Base-by-base conservation (phyloP, 805 yeast genomes). In the Millerozyma acaciae region DNA sequence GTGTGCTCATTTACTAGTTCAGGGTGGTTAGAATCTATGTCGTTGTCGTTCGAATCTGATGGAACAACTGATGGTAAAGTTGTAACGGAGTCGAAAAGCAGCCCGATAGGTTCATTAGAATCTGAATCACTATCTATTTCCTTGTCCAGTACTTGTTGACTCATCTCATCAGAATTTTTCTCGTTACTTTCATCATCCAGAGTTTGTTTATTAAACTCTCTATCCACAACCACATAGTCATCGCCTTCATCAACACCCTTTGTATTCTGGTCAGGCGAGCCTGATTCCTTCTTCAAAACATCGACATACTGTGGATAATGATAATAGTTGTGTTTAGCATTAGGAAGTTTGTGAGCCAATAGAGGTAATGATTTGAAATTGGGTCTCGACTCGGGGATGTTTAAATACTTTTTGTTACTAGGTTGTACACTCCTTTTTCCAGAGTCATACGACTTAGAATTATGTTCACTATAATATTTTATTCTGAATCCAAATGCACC, bases 401-500 rank as follows among this genome's bases (percentile, higher is more conserved):
- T 27, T 38, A 23, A 7, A 23, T 7, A 23, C 26, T 23, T 15
- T 23, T 7, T 6, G 6, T 10, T 23, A 23, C 13, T n/a, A 10
- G 7, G 10, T 8, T 12, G 6, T 6, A 23, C 13, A 8, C 13
- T 7, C 12, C 26, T 23, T 10, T 15, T 23, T 7, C 12, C 6
- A 10, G 10, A 15, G 6, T 23, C 26, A 20, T 20, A 10, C 10
- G 9, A 8, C 22, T 20, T 20, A n/a, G 13, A 7, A 23, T 23
- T n/a, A n/a, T 55, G 40, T 4, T 56, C 53, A 33, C 62, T 68
- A 44, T 57, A 59, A 14, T 62, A 23, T 42, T 69, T 74, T 18
- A 76, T 58, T 5, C 59, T 57, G 43, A 77, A 77, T 0, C 71
- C 78, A 45, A 60, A 62, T 30, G 69, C 65, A 3, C 73, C 76